Base-by-base conservation (phyloP, 139 green algal genomes). In the Micractinium sp. region DNA sequence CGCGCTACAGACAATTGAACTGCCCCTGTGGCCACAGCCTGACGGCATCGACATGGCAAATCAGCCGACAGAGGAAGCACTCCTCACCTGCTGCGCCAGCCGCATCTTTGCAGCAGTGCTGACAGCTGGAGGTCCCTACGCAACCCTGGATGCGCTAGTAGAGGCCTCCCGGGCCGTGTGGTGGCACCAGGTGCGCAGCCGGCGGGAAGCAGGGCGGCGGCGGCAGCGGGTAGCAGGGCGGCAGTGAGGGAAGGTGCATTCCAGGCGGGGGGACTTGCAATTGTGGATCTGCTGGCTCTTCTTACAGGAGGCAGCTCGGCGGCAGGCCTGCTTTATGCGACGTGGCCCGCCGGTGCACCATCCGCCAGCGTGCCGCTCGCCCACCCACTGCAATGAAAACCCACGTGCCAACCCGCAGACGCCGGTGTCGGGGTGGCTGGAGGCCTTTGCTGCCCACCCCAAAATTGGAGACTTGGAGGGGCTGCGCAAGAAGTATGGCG, bases 361-460 rank as follows among this genome's bases (percentile, higher is more conserved):
- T 13, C 36, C 19, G 14, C 18, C 0, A 60, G 36, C 15, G 20
- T 60, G 36, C 36, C 77, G 19, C 19, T 39, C 53, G 15, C 5
- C 23, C 38, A 20, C 27, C 25, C 18, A 56, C 47, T 56, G 39
- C 35, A 18, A 19, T 29, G 18, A 27, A 31, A 15, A 13, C 63
- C 18, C 31, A 35, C 69, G 27, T 88, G 36, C 82, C 35, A 12
- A 0, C 2, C 20, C 66, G 60, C 88, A 93, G 91, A 90, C 85
- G 19, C 85, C 91, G 29, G 85, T 97, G 2, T 27, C 86, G 0
- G 95, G 94, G 38, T 99, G 97, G 97, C 90, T 99, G 47, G 93
- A 96, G 63, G 97, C 97, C 1, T 98, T 99, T 88, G 91, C 90
- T 35, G 97, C 95, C 0, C 97, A 99, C 87, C 97, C 97, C 2